These are phyloP conservation scores for Amylostereum areolatum DNA, from an alignment of 1,284 basidiomycete species.

Conservation along the genomic window DNA sequence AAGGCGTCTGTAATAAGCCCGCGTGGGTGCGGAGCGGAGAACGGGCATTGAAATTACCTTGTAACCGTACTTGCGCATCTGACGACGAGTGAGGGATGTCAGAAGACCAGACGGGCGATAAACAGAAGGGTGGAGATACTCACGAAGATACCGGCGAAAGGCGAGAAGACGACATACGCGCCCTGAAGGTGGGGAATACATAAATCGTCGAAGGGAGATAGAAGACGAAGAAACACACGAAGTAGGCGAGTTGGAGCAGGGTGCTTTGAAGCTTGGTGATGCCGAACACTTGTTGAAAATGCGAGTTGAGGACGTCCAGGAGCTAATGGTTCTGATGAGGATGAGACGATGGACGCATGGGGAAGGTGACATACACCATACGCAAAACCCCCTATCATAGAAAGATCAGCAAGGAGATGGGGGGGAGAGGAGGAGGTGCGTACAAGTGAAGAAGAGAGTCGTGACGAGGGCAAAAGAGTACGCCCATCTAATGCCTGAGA, in stretches of 20 bases:
- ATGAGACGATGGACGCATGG: slow-evolving; percentile 5
- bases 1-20: background rate
- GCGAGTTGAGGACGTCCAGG: slow-evolving; percentile 81
- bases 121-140: slow-evolving; percentile 13
- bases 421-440: slow-evolving; percentile 19
- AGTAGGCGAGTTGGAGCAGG: slow-evolving; percentile 82
- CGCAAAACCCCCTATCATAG: slow-evolving; percentile 56
- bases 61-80: slow-evolving; percentile 58
- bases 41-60: slow-evolving; percentile 34
- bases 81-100: slow-evolving; percentile 2
- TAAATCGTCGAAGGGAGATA: slow-evolving; percentile 4
- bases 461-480: slow-evolving; percentile 71
- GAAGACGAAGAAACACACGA: slow-evolving; percentile 32
- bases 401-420: background rate
- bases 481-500: slow-evolving; percentile 39
- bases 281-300: slow-evolving; percentile 69
- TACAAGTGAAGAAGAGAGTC: slow-evolving; percentile 77
- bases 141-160: slow-evolving; percentile 52
- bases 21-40: slow-evolving; percentile 3
- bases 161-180: slow-evolving; percentile 63
- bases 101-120: background rate
- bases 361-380: slow-evolving; percentile 48
- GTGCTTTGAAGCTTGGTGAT: slow-evolving; percentile 78
- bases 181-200: slow-evolving; percentile 28
- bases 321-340: slow-evolving; percentile 38